Evolutionary conservation across 164 flowering plant genomes (phyloP), one percentile per base, ranked within the genome.

Genomic region (Pachysandra terminalis): DNA sequence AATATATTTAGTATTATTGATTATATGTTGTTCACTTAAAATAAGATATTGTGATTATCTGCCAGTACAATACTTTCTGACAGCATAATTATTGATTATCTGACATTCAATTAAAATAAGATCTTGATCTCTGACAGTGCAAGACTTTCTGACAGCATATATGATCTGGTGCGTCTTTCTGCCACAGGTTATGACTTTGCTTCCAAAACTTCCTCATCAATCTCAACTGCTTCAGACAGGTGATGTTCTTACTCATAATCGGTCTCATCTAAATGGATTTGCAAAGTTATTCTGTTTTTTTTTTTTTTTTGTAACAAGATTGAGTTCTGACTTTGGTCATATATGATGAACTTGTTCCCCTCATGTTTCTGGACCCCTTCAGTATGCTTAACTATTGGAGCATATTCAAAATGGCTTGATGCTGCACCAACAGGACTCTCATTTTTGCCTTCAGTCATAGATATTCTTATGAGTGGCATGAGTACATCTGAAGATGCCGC

Each of bases 331-430:
- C 5, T 56, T 41, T 51, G 23, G 24, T 66, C n/a, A 23, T 19
- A 17, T 65, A 41, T 55, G 21, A 40, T 56, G n/a, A 67, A 67
- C 19, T 21, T 48, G 8, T 65, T n/a, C 37, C 68, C 22, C 19
- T 61, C 25, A 16, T 57, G 10, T 72, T 63, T 70, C 1, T 54
- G 22, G 25, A 55, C 53, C 22, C 56, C 40, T 68, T 64, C 82
- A 93, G 98, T 89, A 49, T 93, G 99, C 84, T 86, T 83, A 59
- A 87, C 91, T 54, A 85, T 91, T 80, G 99, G 99, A 69, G 99
- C 99, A 70, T 96, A 91, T 82, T 91, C 99, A 71, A 96, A 84
- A 76, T 96, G 99, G 99, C 86, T 96, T 77, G 89, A 91, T 82
- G 83, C 96, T 69, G 80, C 96, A 55, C 77, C 95, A 14, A 73